phyloP scores from a whole-genome alignment of 2,329 filamentous ascomycete species.

The Neoarthrinium moseri region DNA sequence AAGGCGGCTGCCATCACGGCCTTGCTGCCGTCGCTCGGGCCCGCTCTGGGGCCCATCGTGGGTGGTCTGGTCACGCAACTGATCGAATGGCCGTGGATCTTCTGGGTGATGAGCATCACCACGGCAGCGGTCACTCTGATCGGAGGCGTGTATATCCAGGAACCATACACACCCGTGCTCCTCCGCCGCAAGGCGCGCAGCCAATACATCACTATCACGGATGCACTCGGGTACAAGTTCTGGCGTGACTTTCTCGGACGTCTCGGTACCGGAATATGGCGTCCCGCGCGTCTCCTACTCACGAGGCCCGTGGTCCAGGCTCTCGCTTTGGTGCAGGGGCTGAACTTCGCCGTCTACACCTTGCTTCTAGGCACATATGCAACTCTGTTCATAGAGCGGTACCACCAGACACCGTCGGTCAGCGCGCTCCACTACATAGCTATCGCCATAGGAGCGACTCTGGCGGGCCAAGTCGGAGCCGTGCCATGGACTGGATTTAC shows the following conservation, averaged over 20 bases:
- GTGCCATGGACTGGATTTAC: constrained; percentile 38
- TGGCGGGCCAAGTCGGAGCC: constrained; percentile 34
- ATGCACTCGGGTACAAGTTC: constrained; percentile 20
- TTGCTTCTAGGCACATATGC: constrained; percentile 54
- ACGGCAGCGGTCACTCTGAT: neutral
- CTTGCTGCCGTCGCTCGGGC: constrained; percentile 47
- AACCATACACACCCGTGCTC: neutral
- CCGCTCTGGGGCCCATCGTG: constrained; percentile 65
- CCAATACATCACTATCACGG: constrained; percentile 42
- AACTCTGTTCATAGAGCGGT: constrained; percentile 42
- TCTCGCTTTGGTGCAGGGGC: constrained; percentile 41
- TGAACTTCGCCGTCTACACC: constrained; percentile 50
- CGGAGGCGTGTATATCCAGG: neutral
- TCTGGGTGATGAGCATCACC: constrained; percentile 61
- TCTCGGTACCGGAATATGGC: constrained; percentile 27
- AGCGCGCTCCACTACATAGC: constrained; percentile 51
- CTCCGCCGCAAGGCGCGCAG: neutral
- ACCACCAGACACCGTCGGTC: constrained; percentile 40
- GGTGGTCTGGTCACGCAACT: constrained; percentile 64
- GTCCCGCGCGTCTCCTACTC: constrained; percentile 43
- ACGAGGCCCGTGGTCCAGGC: constrained; percentile 46
- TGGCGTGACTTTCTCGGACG: constrained; percentile 12
- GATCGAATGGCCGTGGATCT: constrained; percentile 68
- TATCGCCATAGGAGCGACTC: constrained; percentile 40
- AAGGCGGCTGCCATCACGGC: constrained; percentile 32